Evolutionary conservation across 2,329 filamentous ascomycete genomes (phyloP), one percentile per base, ranked within the genome.

Genomic region (Fusarium sp.): DNA sequence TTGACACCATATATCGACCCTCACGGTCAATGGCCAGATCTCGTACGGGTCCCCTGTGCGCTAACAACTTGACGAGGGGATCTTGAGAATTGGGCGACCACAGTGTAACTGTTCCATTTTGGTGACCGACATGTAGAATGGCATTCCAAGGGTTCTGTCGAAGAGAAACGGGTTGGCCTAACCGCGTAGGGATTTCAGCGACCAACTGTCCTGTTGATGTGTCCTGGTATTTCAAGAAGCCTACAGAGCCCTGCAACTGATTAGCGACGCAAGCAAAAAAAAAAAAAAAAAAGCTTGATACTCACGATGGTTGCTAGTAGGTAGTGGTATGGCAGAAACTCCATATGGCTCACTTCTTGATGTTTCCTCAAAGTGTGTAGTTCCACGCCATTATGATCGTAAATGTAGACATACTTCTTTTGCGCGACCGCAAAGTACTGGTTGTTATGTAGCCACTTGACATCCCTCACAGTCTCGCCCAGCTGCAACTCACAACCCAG

Each of bases 371-470:
- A 78, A 73, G 91, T 93, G 75, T 99, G 95, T 50, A 99, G 79
- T 78, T 99, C 95, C 17, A 97, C 91, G 47, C 95, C 95, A 53
- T 91, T 86, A 53, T 87, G 83, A 71, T 97, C 95, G 79, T 99
- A 99, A 65, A 99, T 97, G 79, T 97, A 99, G 63, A 95, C 91
- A 68, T 95, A 90, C 77, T 94, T 95, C 82, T 97, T 97, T 78
- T 99, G 94, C 39, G 95, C 93, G 11, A 97, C 92, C 1, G 94
- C 94, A 77, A 98, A 97, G 77, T 87, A 90, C 68, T 97, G 92
- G 75, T 95, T 93, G 74, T 97, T 97, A 78, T 97, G 93, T 69
- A 98, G 82, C 91, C 93, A 99, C 72, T 88, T 89, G 23, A 90
- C 89, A 77, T 97, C 94, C 48, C 94, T 84, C 11, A 98, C 84